Evolutionary conservation across 2,329 filamentous ascomycete species (phyloP).

Genomic region (Apiospora koreana): DNA sequence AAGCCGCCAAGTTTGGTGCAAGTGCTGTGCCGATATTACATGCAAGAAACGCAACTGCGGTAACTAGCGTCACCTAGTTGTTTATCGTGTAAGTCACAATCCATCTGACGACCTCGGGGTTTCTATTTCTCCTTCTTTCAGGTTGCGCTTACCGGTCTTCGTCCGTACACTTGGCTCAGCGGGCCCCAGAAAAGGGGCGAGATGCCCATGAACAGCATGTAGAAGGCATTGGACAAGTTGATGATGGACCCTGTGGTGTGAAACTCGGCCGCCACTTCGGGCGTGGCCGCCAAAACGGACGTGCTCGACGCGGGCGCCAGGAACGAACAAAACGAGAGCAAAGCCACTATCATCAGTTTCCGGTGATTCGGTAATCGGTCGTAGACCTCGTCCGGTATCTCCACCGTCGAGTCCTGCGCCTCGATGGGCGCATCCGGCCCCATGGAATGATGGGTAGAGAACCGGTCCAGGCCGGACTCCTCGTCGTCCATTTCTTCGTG

Average conservation of each 20-base stretch:
- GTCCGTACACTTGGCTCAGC: constrained; percentile 65
- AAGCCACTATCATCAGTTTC: constrained; percentile 67
- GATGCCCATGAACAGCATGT: constrained; percentile 71
- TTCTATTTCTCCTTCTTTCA: background rate
- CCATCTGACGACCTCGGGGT: background rate
- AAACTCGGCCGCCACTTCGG: constrained; percentile 70
- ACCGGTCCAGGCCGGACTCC: constrained; percentile 26
- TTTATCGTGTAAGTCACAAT: background rate
- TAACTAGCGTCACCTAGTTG: constrained; percentile 56
- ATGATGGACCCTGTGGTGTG: constrained; percentile 68
- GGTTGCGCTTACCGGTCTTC: constrained; percentile 50
- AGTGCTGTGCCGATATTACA: constrained; percentile 74
- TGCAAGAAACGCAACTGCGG: constrained; percentile 63
- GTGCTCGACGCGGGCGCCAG: constrained; percentile 76
- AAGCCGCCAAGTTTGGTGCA: constrained; percentile 68
- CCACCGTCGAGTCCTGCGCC: constrained; percentile 30
- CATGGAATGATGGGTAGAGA: constrained; percentile 31
- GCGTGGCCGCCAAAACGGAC: constrained; percentile 70
- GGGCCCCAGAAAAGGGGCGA: constrained; percentile 73
- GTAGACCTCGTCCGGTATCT: constrained; percentile 61
- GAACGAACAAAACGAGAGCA: constrained; percentile 75
- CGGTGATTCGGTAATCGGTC: constrained; percentile 60
- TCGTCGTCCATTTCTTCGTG: constrained; percentile 9
- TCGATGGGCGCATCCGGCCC: constrained; percentile 32
- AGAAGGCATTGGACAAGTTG: constrained; percentile 72